Evolutionary conservation across 2,329 filamentous ascomycete genomes (phyloP), one percentile per base, ranked within the genome.

Genomic region (Mollisia scopiformis): DNA sequence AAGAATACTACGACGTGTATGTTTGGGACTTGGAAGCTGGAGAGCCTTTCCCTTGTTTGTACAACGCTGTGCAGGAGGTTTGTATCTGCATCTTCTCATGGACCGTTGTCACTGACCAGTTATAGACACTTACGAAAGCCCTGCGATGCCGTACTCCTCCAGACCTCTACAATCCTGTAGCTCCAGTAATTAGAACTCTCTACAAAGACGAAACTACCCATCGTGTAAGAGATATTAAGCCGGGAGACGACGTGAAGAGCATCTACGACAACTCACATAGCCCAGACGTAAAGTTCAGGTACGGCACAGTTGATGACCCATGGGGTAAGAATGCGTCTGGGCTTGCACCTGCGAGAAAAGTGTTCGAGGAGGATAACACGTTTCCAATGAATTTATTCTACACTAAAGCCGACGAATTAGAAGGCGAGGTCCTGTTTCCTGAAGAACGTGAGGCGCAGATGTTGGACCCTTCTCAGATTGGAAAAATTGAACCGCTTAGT

Each of bases 1-100:
- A 76, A 11, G 75, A 79, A 41, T 77, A 78, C 58, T 79, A 77
- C 52, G 76, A 79, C 66, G 68, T 79, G 35, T 77, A 76, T 50
- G 67, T 80, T 8, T 79, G 76, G 77, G 76, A 77, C 58, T 59
- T 72, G 1, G 65, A 64, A 8, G 68, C 77, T 11, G 77, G 77
- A 11, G 54, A 71, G 6, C 62, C 66, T 1, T 76, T 71, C 51
- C 50, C 65, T 19, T 46, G 59, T 10, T 50, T 78, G 10, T 75
- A 73, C 55, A 70, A 71, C 31, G 70, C 62, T 50, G 61, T 77
- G 35, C 69, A 73, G 37, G 65, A 74, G 57, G 70, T 75, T 64
- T 64, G 66, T 52, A 37, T 37, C 33, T 5, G 13, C 33, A 16
- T 37, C n/a, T 16, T 37, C 33, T 13, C 11, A 3, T 16, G 4